These are phyloP conservation scores for Brassica hybrid DNA, from an alignment of 441 rosid genomes.

Conservation along the genomic window DNA sequence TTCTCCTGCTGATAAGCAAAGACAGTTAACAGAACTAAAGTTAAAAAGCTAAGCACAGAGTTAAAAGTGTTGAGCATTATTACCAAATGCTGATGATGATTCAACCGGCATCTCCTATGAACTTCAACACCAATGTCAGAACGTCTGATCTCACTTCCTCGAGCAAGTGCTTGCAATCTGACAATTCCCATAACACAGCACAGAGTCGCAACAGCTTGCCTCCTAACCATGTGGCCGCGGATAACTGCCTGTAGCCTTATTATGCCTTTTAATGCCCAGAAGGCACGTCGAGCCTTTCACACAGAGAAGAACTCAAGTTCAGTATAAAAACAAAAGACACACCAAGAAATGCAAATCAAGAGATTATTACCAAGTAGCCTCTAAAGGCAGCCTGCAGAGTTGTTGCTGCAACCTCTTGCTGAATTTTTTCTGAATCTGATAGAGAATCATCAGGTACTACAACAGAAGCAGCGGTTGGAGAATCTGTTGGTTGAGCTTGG, in stretches of 20 bases:
- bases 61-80: too few species aligned
- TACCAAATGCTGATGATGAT: conserved; percentile 48
- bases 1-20: conserved; percentile 45
- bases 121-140: conserved; percentile 65
- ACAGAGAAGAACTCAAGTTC: background rate
- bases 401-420: conserved; percentile 68
- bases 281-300: conserved; percentile 46
- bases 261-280: conserved; percentile 41
- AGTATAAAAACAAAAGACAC: background rate
- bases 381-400: conserved; percentile 81
- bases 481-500: conserved; percentile 47
- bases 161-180: conserved; percentile 63
- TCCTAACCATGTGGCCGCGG: conserved; percentile 75
- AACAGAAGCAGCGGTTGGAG: conserved; percentile 40
- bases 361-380: conserved; percentile 82
- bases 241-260: conserved; percentile 44
- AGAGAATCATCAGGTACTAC: conserved; percentile 19
- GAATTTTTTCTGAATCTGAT: conserved; percentile 56
- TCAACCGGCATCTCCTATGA: conserved; percentile 37
- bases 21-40: conserved; percentile 8
- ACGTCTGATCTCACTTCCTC: conserved; percentile 61
- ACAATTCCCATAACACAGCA: conserved; percentile 63
- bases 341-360: background rate
- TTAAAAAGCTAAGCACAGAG: conserved; percentile 17
- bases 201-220: conserved; percentile 70